phyloP scores from a whole-genome alignment of 1,139 yeast species.

The Pneumocystis oryctolagi region DNA sequence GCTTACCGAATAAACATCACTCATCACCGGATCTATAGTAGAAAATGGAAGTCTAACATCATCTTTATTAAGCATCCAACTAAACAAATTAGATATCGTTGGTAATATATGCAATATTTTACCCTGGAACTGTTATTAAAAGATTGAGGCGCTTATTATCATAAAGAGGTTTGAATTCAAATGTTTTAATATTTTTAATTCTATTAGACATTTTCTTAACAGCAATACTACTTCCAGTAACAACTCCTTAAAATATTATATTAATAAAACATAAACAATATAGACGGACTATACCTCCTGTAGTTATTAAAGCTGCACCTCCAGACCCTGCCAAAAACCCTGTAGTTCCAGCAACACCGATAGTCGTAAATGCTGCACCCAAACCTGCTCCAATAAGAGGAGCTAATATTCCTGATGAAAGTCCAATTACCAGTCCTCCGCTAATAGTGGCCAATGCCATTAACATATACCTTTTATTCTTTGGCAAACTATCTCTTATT shows the following conservation, averaged over 20 bases:
- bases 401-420: constrained; percentile 88
- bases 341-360: constrained; percentile 83
- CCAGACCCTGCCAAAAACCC: constrained; percentile 94
- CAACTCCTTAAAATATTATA: constrained; percentile 27
- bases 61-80: constrained; percentile 93
- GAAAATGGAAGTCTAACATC: constrained; percentile 94
- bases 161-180: constrained; percentile 84
- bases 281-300: constrained; percentile 40
- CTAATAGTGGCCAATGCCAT: constrained; percentile 96
- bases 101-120: not conserved
- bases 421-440: constrained; percentile 84
- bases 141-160: constrained; percentile 78
- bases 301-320: constrained; percentile 86
- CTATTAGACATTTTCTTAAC: constrained; percentile 70
- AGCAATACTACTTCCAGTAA: constrained; percentile 84
- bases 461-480: constrained; percentile 58
- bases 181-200: constrained; percentile 83
- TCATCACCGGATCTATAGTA: constrained; percentile 94
- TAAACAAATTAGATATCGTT: not conserved
- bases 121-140: constrained; percentile 79
- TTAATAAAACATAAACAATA: not conserved
- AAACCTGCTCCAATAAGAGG: constrained; percentile 98
- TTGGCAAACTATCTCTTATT: constrained; percentile 48
- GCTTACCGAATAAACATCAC: constrained; percentile 59
- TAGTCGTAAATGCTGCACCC: constrained; percentile 91